Evolutionary conservation across 176 grass and related monocot species (phyloP), one percentile per base, ranked within the genome.

Genomic region (Eragrostis curvula): DNA sequence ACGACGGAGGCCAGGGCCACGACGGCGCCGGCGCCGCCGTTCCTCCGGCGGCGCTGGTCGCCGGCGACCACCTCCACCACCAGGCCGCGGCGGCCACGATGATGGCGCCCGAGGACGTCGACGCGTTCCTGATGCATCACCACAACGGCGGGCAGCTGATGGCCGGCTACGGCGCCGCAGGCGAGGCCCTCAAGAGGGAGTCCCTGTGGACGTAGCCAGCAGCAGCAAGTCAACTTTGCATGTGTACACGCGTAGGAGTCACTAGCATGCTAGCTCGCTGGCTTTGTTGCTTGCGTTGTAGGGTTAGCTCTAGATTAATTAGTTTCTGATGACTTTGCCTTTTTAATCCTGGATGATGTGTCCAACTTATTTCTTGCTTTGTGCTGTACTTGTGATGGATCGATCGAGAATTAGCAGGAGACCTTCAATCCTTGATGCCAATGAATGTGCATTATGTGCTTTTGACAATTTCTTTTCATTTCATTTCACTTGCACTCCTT

Each of bases 131-230:
- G 8, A 45, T 45, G 43, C 43, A 45, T 7, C 6, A 45, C 43
- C 8, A 9, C 9, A 10, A 10, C 43, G 43, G 43, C 43, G 43
- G 6, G 43, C 43, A 45, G 43, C 6, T 45, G 43, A 45, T 45
- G 43, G 43, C 43, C 43, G 43, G 43, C 87, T 97, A 86, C 66
- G 81, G 75, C 75, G 70, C 61, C 36, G 65, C 74, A 81, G 53
- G 78, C 75, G 94, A 96, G 85, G 73, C 81, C 18, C 94, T 96
- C 83, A 96, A 96, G 90, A 79, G 85, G 74, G 88, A 96, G 80
- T 89, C 93, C 24, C 90, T 96, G 9, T 96, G 93, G 93, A 89
- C 93, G 71, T 55, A 56, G 50, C 5, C 12, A 47, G 9, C 25
- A 21, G 17, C 43, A 10, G 63, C 75, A 66, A 46, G 66, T 46